Conservation (phyloP, 1,284 basidiomycete species). For the Trametes hirsuta region DNA sequence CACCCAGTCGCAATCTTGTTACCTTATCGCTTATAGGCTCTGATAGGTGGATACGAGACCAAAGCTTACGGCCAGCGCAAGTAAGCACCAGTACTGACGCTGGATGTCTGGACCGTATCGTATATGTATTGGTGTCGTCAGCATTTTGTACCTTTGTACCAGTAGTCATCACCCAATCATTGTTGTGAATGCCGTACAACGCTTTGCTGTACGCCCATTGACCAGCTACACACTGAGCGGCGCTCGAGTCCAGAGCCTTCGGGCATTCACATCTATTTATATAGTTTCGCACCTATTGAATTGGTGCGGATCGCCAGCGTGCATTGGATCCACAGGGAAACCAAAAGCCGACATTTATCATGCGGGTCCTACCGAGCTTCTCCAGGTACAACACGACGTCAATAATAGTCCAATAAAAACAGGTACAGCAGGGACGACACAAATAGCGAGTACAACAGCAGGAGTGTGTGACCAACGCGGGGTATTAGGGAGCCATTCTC, state of each 20-base stretch:
- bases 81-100: constrained; percentile 4
- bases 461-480: constrained; percentile 8
- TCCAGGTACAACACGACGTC: constrained; percentile 2
- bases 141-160: constrained; percentile 14
- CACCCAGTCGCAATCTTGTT: constrained; percentile 16
- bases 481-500: constrained; percentile 2
- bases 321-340: too few relatives aligned
- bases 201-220: neutral
- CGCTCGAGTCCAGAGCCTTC: neutral
- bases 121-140: constrained; percentile 13
- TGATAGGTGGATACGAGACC: constrained; percentile 58
- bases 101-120: neutral
- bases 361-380: neutral
- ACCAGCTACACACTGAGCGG: neutral
- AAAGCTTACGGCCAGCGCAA: constrained; percentile 49
- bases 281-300: too few relatives aligned
- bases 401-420: constrained; percentile 12
- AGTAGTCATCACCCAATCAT: constrained; percentile 4
- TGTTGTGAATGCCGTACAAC: neutral
- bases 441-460: constrained; percentile 21
- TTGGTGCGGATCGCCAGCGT: too few relatives aligned
- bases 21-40: constrained; percentile 1
- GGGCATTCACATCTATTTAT: too few relatives aligned
- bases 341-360: neutral
- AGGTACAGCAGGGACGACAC: constrained; percentile 14